phyloP scores from a whole-genome alignment of 192 early-diverging fungal species.

The Mortierella antarctica region DNA sequence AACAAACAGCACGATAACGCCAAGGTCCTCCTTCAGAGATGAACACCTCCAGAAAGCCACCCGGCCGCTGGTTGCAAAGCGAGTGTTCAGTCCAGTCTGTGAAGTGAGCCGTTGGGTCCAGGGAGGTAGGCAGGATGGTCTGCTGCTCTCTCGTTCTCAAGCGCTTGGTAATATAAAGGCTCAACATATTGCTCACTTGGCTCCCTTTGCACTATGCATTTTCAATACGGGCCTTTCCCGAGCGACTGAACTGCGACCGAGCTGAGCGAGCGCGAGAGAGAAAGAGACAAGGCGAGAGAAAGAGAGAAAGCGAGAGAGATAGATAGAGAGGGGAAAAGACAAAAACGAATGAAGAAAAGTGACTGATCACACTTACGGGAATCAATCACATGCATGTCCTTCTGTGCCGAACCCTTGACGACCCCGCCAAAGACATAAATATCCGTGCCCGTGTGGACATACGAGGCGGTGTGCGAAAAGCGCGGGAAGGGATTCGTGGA shows the following conservation, averaged over 20 bases:
- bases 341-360: neutral
- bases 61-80: no score
- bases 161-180: no score
- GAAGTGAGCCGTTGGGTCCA: no score
- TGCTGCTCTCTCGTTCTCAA: no score
- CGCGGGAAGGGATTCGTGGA: constrained; percentile 38
- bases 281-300: neutral
- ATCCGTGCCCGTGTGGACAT: constrained; percentile 50
- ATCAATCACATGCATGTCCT: constrained; percentile 50
- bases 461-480: constrained; percentile 45
- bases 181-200: no score
- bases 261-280: neutral
- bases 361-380: constrained; percentile 26
- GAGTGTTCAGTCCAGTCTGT: no score
- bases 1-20: neutral
- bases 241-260: no score
- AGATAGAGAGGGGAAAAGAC: neutral
- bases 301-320: neutral
- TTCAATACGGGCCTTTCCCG: no score
- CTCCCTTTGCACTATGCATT: no score
- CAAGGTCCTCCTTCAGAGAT: no score
- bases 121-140: no score
- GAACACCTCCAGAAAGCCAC: no score
- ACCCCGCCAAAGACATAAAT: constrained; percentile 52
- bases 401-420: constrained; percentile 26